Evolutionary conservation across 1,284 basidiomycete genomes (phyloP), one percentile per base, ranked within the genome.

Genomic region (Ceratobasidium sp.): DNA sequence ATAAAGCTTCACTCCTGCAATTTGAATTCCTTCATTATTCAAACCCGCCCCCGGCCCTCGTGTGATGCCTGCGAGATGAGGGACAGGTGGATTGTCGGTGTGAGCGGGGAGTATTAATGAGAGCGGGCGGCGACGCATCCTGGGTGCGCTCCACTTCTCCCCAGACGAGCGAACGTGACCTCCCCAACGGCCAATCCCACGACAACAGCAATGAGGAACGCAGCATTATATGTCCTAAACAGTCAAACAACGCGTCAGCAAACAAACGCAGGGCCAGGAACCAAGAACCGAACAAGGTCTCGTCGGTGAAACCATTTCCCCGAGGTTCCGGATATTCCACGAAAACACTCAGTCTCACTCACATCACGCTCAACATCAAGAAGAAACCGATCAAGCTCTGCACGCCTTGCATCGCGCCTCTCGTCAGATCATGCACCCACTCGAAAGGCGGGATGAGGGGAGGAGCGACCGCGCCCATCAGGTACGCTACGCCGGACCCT

Each of bases 331-430:
- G 35, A 11, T n/a, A n/a, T n/a, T n/a, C n/a, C n/a, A 38, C 6
- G 11, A 38, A 38, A 38, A 38, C 35, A 38, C 6, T 38, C 35
- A 38, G 35, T 38, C 35, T 38, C 35, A 79, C 89, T 80, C 80
- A 91, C 91, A 93, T 93, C 78, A 91, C 84, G 13, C 85, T 85
- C 79, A 92, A 79, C 91, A 92, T 92, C 69, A 92, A 83, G 11
- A 81, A 76, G 75, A 89, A 92, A 44, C 81, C 80, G 41, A 92
- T 77, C 26, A 87, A 78, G 59, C 88, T 84, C 75, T 92, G 89
- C 30, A 86, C 69, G 2, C 84, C 85, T 74, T 87, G 86, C 55
- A 90, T 77, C 2, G 84, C 77, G 5, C 91, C 91, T 38, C 91
- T 87, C 8, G 85, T 83, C 30, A 90, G 76, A 78, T 93, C 91